A percentile compares a stretch with the other conserved stretches of the same genome.
Conservation (phyloP, 2,329 filamentous ascomycete genomes). For the Ceratocystis albifundus region DNA sequence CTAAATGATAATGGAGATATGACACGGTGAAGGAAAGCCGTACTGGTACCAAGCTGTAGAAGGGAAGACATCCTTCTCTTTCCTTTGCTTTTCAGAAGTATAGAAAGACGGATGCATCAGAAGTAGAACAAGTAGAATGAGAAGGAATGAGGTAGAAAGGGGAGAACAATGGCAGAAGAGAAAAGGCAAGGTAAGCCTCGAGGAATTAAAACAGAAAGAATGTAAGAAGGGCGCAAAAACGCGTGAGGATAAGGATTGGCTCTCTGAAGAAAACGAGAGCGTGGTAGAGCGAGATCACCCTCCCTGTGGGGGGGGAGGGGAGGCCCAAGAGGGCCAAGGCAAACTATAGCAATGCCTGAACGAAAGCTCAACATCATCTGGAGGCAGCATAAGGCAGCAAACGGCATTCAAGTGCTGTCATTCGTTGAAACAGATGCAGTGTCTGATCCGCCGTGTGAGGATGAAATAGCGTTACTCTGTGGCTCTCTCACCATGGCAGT, state of each 20-base stretch:
- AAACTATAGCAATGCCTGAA: neutral
- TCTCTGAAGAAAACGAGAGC: neutral
- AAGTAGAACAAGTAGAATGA: slow-evolving; percentile 12
- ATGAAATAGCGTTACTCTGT: slow-evolving; percentile 28
- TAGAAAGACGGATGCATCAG: neutral
- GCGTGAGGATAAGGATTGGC: neutral
- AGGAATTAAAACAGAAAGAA: slow-evolving; percentile 8
- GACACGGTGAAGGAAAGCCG: neutral
- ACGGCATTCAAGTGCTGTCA: slow-evolving; percentile 19
- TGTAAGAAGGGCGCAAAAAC: slow-evolving; percentile 15
- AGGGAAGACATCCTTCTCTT: neutral
- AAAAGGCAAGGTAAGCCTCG: neutral
- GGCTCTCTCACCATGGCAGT: slow-evolving; percentile 78
- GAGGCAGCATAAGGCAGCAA: neutral
- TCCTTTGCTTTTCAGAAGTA: slow-evolving; percentile 13
- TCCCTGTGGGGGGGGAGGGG: neutral
- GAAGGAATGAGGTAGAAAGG: slow-evolving; percentile 3
- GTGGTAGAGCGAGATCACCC: neutral
- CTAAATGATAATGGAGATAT: neutral
- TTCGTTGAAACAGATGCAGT: slow-evolving; percentile 4
- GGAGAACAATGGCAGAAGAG: neutral
- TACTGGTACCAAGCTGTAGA: slow-evolving; percentile 11
- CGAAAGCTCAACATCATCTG: neutral
- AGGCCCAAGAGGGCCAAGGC: neutral
- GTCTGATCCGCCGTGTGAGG: slow-evolving; percentile 7